Base-by-base conservation (phyloP, 768 basidiomycete species). In the Lactarius evosmus region DNA sequence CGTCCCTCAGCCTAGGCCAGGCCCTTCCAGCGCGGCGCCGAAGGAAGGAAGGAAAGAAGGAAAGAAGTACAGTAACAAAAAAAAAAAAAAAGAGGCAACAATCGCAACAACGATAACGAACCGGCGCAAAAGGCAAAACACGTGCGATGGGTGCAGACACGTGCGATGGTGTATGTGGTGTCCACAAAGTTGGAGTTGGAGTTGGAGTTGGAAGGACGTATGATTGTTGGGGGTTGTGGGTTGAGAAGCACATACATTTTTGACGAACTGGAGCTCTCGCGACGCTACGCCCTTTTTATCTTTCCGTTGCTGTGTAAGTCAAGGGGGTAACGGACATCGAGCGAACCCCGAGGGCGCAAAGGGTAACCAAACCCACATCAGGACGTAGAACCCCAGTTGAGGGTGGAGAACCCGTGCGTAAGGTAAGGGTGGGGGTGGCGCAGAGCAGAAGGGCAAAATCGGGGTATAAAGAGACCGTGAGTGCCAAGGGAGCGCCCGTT, bases 381-480 rank as follows among this genome's bases (percentile, higher is more conserved):
- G 38, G 38, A n/a, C n/a, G n/a, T n/a, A n/a, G n/a, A n/a, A n/a
- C n/a, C n/a, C n/a, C n/a, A 25, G 22, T 49, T 12, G 12, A 12
- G 36, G 7, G 36, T 2, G 36, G 1, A 5, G n/a, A 9, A n/a
- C 41, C 41, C 41, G 41, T 44, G n/a, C 4, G 2, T 25, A 22
- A 46, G 22, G 44, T 22, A 25, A 9, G 11, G 22, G 22, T 19
- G 12, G 44, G 44, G 44, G 38, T 40, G 44, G 44, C 46, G 46
- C 46, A 49, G 46, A 12, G 22, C 12, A 49, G 46, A 4, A 14
- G 11, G 7, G 44, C 44, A 14, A 14, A 49, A 49, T 27, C 25
- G 46, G 46, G 46, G 46, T 25, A 25, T 49, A 49, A 49, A 49
- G 46, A 49, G 44, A 25, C 46, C n/a, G n/a, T n/a, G n/a, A n/a